phyloP scores from a whole-genome alignment of 2,329 filamentous ascomycete genomes.

The Lachnellula subtilissima region DNA sequence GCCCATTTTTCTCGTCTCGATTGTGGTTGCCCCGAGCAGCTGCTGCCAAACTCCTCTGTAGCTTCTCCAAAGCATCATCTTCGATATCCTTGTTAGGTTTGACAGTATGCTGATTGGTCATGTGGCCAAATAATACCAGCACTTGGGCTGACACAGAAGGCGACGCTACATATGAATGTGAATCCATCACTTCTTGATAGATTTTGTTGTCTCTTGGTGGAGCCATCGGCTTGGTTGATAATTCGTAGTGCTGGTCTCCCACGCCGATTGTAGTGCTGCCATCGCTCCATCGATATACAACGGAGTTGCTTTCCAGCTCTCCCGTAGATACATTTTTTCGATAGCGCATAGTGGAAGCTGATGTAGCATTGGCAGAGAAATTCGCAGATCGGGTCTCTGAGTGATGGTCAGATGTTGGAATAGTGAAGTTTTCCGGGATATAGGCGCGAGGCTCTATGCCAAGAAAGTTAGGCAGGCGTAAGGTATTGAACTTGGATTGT shows the following conservation, averaged over 20 bases:
- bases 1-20: constrained; percentile 50
- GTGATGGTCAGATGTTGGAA: constrained; percentile 55
- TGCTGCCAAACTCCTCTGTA: constrained; percentile 63
- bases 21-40: constrained; percentile 52
- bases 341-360: constrained; percentile 65
- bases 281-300: constrained; percentile 73
- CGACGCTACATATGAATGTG: constrained; percentile 71
- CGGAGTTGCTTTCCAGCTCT: constrained; percentile 68
- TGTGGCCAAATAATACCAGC: constrained; percentile 68
- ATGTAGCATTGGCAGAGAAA: constrained; percentile 51
- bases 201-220: constrained; percentile 48
- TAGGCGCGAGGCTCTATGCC: constrained; percentile 65
- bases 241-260: constrained; percentile 70
- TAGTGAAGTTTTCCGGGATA: constrained; percentile 60
- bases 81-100: constrained; percentile 62
- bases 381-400: constrained; percentile 40
- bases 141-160: constrained; percentile 64
- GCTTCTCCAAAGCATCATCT: constrained; percentile 65
- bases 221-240: constrained; percentile 65
- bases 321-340: constrained; percentile 60
- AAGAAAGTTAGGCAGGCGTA: constrained; percentile 70
- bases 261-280: constrained; percentile 72
- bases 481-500: constrained; percentile 54
- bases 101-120: constrained; percentile 68
- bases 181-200: constrained; percentile 64